These are phyloP conservation scores for Trapa incisa DNA, from an alignment of 345 rosid species.

Conservation along the genomic window DNA sequence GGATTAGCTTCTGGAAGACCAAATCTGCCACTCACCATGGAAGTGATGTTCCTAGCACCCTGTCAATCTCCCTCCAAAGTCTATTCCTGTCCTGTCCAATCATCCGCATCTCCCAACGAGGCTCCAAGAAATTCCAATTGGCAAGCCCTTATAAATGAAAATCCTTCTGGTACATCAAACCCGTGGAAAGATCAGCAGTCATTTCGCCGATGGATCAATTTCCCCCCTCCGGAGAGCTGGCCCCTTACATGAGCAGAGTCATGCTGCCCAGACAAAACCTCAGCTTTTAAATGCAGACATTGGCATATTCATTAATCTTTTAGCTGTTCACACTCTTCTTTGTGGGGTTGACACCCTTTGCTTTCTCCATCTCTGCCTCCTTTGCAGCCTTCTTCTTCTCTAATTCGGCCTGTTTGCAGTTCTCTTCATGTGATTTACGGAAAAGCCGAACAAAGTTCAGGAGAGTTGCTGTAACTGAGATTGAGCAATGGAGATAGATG, in stretches of 20 bases:
- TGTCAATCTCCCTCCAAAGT: background rate
- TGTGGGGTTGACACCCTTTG: constrained; percentile 52
- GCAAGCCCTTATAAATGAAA: background rate
- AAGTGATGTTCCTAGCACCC: background rate
- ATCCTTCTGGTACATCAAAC: constrained; percentile 3
- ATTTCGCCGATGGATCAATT: background rate
- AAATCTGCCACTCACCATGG: background rate
- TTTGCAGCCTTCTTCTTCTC: constrained; percentile 87
- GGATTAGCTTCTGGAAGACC: background rate
- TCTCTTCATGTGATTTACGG: constrained; percentile 92
- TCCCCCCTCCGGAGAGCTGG: background rate
- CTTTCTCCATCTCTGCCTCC: constrained; percentile 90
- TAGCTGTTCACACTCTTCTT: constrained; percentile 47
- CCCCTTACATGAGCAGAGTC: background rate
- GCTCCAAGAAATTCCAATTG: constrained; percentile 3
- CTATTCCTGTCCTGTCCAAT: constrained; percentile 2
- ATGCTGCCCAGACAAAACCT: background rate
- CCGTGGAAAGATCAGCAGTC: background rate
- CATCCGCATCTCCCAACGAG: constrained; percentile 5
- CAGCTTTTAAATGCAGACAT: background rate
- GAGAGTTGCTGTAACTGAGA: constrained; percentile 77
- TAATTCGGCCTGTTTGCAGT: constrained; percentile 70
- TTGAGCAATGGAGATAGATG: background rate
- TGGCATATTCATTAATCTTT: constrained; percentile 4
- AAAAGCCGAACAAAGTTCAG: constrained; percentile 76